These are phyloP conservation scores for Cymbidium sinense DNA, from an alignment of 106 monocot genomes.

Conservation along the genomic window DNA sequence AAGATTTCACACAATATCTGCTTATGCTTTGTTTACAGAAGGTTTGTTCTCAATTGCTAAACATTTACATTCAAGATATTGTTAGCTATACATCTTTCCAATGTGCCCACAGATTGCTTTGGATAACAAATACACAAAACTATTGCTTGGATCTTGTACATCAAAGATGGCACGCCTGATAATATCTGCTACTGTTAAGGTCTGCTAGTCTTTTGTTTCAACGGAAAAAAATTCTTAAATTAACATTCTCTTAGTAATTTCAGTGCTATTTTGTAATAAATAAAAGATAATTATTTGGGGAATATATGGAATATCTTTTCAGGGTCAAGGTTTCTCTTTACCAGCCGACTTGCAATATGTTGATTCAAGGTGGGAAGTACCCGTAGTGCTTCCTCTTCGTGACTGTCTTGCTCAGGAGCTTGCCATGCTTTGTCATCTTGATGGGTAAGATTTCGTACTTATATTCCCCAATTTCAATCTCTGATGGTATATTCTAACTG, in stretches of 20 bases:
- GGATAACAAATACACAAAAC: slow-evolving; percentile 70
- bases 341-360: slow-evolving; percentile 94
- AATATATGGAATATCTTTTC: slow-evolving; percentile 7
- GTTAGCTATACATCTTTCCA: neutral
- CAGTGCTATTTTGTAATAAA: neutral
- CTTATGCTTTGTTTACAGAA: slow-evolving; percentile 78
- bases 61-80: neutral
- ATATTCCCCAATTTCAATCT: neutral
- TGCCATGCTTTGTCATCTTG: slow-evolving; percentile 60
- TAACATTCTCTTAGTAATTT: neutral
- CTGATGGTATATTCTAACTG: slow-evolving; percentile 12
- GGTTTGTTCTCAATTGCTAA: slow-evolving; percentile 31
- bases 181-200: slow-evolving; percentile 88
- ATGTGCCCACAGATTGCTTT: slow-evolving; percentile 68
- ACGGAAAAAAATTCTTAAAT: neutral
- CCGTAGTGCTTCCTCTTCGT: slow-evolving; percentile 79
- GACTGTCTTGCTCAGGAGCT: slow-evolving; percentile 78
- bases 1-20: slow-evolving; percentile 66
- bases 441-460: slow-evolving; percentile 40
- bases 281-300: neutral
- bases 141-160: slow-evolving; percentile 78
- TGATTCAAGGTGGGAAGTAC: slow-evolving; percentile 84
- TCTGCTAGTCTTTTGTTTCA: slow-evolving; percentile 19
- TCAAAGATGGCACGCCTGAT: slow-evolving; percentile 72
- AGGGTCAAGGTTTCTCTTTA: slow-evolving; percentile 95